Conservation (phyloP, 2,329 filamentous ascomycete genomes). For the Fusarium oligoseptatum region DNA sequence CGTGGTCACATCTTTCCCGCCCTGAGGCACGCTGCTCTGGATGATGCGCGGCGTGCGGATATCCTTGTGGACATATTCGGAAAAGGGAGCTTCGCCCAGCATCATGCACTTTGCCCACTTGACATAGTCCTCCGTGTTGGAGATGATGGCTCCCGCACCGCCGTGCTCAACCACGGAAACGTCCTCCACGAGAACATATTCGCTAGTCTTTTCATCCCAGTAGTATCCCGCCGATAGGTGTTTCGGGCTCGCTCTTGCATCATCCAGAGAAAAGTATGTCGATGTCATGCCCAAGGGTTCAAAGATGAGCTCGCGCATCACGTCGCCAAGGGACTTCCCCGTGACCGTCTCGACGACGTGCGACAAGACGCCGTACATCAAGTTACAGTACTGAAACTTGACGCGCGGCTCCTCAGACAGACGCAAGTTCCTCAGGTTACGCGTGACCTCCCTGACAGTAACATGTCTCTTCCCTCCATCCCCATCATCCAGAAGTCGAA, state of each 20-base stretch:
- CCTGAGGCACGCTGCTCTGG: conserved; percentile 27
- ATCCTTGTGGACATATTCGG: conserved; percentile 43
- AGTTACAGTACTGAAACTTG: conserved; percentile 63
- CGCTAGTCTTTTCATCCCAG: conserved; percentile 49
- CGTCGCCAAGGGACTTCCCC: conserved; percentile 53
- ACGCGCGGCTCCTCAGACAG: conserved; percentile 59
- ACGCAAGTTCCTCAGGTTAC: conserved; percentile 61
- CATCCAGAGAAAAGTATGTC: conserved; percentile 52
- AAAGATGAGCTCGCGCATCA: conserved; percentile 59
- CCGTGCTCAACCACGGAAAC: conserved; percentile 47
- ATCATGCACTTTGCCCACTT: conserved; percentile 66
- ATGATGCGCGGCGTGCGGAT: conserved; percentile 51
- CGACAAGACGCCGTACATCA: conserved; percentile 61
- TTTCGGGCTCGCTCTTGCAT: conserved; percentile 42
- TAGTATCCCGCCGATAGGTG: conserved; percentile 59
- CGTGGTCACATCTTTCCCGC: conserved; percentile 35
- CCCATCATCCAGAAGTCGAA: conserved; percentile 42
- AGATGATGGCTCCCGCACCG: conserved; percentile 59
- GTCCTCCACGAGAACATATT: conserved; percentile 39
- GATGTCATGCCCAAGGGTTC: conserved; percentile 61
- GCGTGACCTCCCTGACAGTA: conserved; percentile 54
- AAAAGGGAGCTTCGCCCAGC: conserved; percentile 43
- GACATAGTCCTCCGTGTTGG: conserved; percentile 63
- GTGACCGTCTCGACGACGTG: conserved; percentile 61
- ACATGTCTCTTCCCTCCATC: conserved; percentile 44